phyloP scores from a whole-genome alignment of 1,284 basidiomycete species.

The Paramarasmius palmivorus region DNA sequence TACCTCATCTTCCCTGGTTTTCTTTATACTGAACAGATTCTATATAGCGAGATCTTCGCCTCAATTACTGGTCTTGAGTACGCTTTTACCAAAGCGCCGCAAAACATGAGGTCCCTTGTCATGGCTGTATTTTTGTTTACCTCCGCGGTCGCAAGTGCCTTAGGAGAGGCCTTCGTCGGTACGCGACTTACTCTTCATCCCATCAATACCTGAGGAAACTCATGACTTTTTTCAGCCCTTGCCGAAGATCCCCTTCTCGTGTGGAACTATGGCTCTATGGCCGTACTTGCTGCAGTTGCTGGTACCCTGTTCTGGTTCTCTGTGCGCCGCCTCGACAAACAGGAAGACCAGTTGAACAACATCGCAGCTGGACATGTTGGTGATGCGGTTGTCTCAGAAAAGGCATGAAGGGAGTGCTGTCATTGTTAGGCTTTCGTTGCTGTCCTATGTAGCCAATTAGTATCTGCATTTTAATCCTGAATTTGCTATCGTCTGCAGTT shows the following conservation, averaged over 20 bases:
- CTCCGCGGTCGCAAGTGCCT: conserved; percentile 59
- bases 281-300: conserved; percentile 38
- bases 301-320: conserved; percentile 61
- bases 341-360: conserved; percentile 64
- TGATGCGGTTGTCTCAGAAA: neutral
- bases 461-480: too few species aligned
- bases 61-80: conserved; percentile 87
- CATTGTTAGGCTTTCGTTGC: neutral
- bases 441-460: too few species aligned
- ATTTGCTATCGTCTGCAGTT: too few species aligned
- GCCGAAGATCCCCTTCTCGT: conserved; percentile 52
- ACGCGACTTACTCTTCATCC: conserved; percentile 42
- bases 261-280: conserved; percentile 55
- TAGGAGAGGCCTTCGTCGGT: conserved; percentile 73
- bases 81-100: conserved; percentile 86
- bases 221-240: conserved; percentile 39
- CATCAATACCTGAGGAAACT: conserved; percentile 18
- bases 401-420: neutral
- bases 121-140: conserved; percentile 77
- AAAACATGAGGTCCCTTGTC: conserved; percentile 79
- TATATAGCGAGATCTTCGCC: conserved; percentile 79
- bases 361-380: conserved; percentile 38
- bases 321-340: conserved; percentile 58
- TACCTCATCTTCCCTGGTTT: conserved; percentile 29
- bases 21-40: conserved; percentile 69